Evolutionary conservation across 2,329 filamentous ascomycete genomes (phyloP), one percentile per base, ranked within the genome.

Genomic region (Epichloe aotearoae): DNA sequence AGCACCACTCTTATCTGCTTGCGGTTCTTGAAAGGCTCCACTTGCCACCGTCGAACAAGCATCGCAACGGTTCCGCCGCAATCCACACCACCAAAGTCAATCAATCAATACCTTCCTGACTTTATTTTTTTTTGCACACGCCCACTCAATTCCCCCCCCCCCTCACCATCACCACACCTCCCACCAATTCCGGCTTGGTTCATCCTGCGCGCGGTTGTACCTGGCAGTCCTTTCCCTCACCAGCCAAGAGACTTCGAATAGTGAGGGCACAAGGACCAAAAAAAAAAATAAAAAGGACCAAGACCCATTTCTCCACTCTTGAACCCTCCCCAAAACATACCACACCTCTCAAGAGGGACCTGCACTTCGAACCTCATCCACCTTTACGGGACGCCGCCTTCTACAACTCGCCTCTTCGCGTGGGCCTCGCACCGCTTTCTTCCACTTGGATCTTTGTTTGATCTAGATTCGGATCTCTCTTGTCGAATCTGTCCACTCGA

Each of bases 221-320:
- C 57, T 58, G 55, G 53, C 55, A 53, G 49, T 51, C 48, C 46
- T 30, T 41, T 41, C 41, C 45, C 49, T 54, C 59, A 56, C 54
- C 53, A 53, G 56, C 30, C 30, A 55, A 60, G 60, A 47, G 20
- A 46, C 17, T 20, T 45, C 17, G 19, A 52, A 19, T 34, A 41
- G 36, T 45, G 46, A 50, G 47, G 46, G 41, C 45, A 40, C 47
- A 51, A 49, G 41, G 49, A 33, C 15, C 65, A 65, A 63, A 66
- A 65, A 66, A 65, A 63, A 66, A 66, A 63, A 56, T 56, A 66
- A 68, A 68, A 69, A 69, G 64, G 61, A 64, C 63, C 63, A 59
- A 67, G 68, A 66, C 63, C 67, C 67, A 64, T 61, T 69, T 71
- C 69, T 68, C 70, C 70, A 72, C 69, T 66, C 64, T 49, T 63